phyloP scores from a whole-genome alignment of 2,329 filamentous ascomycete genomes.

The Xylariaceae sp. region DNA sequence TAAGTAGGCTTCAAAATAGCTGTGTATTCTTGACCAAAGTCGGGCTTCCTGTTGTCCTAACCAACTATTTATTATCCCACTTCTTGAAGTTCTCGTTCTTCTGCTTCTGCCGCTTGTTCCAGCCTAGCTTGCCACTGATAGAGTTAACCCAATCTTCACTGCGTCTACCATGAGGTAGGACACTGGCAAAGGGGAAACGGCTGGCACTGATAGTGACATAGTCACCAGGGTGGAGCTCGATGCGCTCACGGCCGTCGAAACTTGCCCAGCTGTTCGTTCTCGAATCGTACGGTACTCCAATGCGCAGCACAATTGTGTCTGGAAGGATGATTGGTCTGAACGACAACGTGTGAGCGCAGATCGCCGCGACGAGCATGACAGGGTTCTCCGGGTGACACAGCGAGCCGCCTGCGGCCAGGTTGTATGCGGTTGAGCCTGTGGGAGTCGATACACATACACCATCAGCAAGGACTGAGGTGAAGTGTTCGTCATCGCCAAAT shows the following conservation, averaged over 20 bases:
- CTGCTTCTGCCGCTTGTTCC: constrained; percentile 75
- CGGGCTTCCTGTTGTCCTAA: too few relatives aligned
- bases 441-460: constrained; percentile 91
- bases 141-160: constrained; percentile 80
- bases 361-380: constrained; percentile 88
- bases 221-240: constrained; percentile 73
- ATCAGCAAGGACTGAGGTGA: constrained; percentile 89
- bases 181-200: constrained; percentile 72
- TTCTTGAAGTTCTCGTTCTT: constrained; percentile 54
- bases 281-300: constrained; percentile 92
- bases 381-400: constrained; percentile 95
- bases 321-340: constrained; percentile 96
- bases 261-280: constrained; percentile 92
- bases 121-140: constrained; percentile 71
- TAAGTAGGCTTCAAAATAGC: not conserved
- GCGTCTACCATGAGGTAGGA: constrained; percentile 62
- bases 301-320: constrained; percentile 87
- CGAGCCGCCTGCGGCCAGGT: constrained; percentile 89
- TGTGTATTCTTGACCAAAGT: not conserved
- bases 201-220: constrained; percentile 81
- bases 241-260: constrained; percentile 87
- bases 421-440: constrained; percentile 92
- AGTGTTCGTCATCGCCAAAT: constrained; percentile 92
- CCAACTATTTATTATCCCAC: constrained; percentile 35
- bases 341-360: constrained; percentile 89